Evolutionary conservation across 352 stramenopile genomes (phyloP), one percentile per base, ranked within the genome.

Genomic region (Pythium coloratum): DNA sequence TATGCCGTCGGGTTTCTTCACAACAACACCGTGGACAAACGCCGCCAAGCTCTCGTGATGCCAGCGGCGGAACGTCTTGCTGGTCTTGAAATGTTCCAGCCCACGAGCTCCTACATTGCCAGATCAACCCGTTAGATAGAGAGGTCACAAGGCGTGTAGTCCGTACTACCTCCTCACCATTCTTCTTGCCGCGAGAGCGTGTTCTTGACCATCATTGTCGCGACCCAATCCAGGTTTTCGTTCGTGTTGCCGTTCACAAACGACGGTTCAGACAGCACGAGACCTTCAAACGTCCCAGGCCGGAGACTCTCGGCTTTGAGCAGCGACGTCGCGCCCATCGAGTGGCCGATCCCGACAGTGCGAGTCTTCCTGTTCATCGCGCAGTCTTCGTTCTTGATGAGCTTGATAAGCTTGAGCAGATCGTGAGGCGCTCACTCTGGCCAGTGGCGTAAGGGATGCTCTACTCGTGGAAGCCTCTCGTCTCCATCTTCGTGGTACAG

Each of bases 391-490:
- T 36, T 28, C 32, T 58, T 13, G n/a, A 42, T 50, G 2, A 55
- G 14, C 2, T 65, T 9, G 13, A 40, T 49, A 24, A 24, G 20
- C 20, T 24, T 0, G 20, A 24, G 20, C 8, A 70, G 49, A 34
- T 66, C 57, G 0, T 36, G 13, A 14, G 64, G 64, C 8, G 57
- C 51, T 57, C 60, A 72, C 34, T 64, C 49, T 16, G 60, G 6
- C 59, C 53, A 70, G 30, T 64, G 18, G 1, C 28, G 18, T 0
- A 20, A 53, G 13, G 74, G 71, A 38, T 84, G 76, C 1, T 69
- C 55, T 12, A 80, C 74, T 6, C 71, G 65, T 30, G 69, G 71
- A 1, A 7, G 2, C 2, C 12, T 64, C 40, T 70, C 14, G 28
- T 62, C 57, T 6, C 62, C 67, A 33, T 66, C 28, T 1, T 49